Percentiles rank a stretch among this genome's conserved stretches.
These are phyloP conservation scores for Ophiosphaerella herpotricha DNA, from an alignment of 2,329 filamentous ascomycete genomes.

Conservation along the genomic window DNA sequence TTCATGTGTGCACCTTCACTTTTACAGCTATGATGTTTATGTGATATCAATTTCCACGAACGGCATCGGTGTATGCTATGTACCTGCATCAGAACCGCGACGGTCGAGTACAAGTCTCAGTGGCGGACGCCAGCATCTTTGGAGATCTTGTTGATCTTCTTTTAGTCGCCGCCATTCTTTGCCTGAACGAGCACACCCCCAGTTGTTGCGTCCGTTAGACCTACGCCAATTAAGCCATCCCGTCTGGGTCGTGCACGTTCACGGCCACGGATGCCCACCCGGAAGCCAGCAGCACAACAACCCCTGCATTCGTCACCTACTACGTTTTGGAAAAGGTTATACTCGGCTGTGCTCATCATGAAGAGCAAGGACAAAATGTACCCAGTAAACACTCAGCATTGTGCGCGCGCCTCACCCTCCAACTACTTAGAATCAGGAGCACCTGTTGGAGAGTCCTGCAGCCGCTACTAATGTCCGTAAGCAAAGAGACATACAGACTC, in stretches of 20 bases:
- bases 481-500: slow-evolving; percentile 7
- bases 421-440: slow-evolving; percentile 4
- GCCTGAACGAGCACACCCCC: slow-evolving; percentile 28
- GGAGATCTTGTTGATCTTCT: slow-evolving; percentile 36
- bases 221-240: slow-evolving; percentile 41
- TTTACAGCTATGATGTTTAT: neutral
- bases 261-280: slow-evolving; percentile 30
- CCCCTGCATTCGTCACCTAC: slow-evolving; percentile 1
- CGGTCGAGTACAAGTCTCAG: slow-evolving; percentile 25
- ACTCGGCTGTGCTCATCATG: neutral
- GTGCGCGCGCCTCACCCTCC: slow-evolving; percentile 24
- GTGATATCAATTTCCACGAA: slow-evolving; percentile 5
- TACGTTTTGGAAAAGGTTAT: neutral
- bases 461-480: slow-evolving; percentile 10
- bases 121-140: slow-evolving; percentile 36
- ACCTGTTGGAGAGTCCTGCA: slow-evolving; percentile 3
- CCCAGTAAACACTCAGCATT: slow-evolving; percentile 12
- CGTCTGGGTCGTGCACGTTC: slow-evolving; percentile 40
- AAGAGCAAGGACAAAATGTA: slow-evolving; percentile 8
- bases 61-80: slow-evolving; percentile 10
- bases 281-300: slow-evolving; percentile 23
- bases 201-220: slow-evolving; percentile 37
- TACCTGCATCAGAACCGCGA: slow-evolving; percentile 38
- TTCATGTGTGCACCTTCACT: too few species aligned
- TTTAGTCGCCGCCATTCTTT: slow-evolving; percentile 29